Evolutionary conservation across 495 filamentous ascomycete species (phyloP).

Genomic region (Penicillium parvum): DNA sequence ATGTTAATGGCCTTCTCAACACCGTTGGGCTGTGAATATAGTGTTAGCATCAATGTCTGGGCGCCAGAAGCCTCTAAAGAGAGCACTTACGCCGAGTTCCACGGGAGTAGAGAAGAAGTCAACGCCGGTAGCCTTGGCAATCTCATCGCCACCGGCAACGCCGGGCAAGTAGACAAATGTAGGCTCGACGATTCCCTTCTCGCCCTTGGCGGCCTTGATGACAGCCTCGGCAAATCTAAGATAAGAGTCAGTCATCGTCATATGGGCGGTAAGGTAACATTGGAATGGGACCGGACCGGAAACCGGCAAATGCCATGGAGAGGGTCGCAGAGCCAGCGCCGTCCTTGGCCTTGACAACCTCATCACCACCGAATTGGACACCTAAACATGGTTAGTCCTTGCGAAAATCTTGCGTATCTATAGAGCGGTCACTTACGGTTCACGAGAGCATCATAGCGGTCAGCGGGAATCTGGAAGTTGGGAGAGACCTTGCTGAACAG

Average conservation of each 20-base stretch:
- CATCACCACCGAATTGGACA: conserved; percentile 97
- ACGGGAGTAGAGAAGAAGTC: conserved; percentile 97
- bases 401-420: background rate
- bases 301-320: conserved; percentile 97
- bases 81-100: conserved; percentile 77
- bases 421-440: conserved; percentile 56
- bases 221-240: conserved; percentile 84
- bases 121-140: conserved; percentile 73
- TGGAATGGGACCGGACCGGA: conserved; percentile 57
- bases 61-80: background rate
- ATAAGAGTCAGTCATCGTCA: conserved; percentile 24
- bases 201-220: conserved; percentile 79
- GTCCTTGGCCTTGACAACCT: conserved; percentile 97
- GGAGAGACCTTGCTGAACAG: conserved; percentile 89
- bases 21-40: conserved; percentile 61
- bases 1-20: conserved; percentile 78
- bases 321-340: conserved; percentile 92
- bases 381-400: conserved; percentile 39
- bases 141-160: conserved; percentile 78
- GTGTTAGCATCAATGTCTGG: conserved; percentile 15
- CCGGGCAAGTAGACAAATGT: conserved; percentile 93
- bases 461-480: conserved; percentile 70
- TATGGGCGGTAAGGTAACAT: no score
- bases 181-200: conserved; percentile 89
- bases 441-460: conserved; percentile 80